Evolutionary conservation across 169 alveolate genomes (phyloP), one percentile per base, ranked within the genome.

Genomic region (Eimeria necatrix): DNA sequence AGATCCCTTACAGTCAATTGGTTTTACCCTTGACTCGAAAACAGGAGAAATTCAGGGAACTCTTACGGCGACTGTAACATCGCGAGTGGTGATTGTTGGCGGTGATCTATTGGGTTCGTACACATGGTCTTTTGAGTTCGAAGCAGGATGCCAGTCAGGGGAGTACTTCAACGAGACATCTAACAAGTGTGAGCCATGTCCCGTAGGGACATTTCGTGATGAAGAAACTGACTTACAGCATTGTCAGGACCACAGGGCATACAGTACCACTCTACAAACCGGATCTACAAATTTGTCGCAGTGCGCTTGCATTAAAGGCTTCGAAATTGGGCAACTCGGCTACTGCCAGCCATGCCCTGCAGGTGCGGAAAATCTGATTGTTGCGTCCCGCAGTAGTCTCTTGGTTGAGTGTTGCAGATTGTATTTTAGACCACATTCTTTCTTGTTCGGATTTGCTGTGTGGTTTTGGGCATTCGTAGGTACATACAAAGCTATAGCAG

Each of bases 131-230:
- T 46, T 92, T 14, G 81, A 48, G 9, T 86, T 86, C 52, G 95
- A 92, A 51, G 95, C 95, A 32, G 93, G 95, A 10, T 92, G 95
- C 70, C 95, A 86, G 22, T 53, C 95, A 1, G 95, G 95, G 2
- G 95, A 92, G 46, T 83, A 92, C 71, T 92, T 81, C 71, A 80
- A 92, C 70, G 81, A 61, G 6, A 14, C 76, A 2, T 59, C 81
- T 1, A 68, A 60, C 68, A 86, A 86, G 48, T 92, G 95, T 93
- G 93, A 78, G 48, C 95, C 90, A 24, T 92, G 95, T 56, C 95
- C 95, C 6, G 18, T 92, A 14, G 95, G 95, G 56, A 92, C 95
- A 8, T 92, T 92, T 78, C 92, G 95, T 64, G 95, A 92, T 68
- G 93, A 92, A 71, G 95, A 92, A 52, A 60, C 93, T 16, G 87